Conservation (phyloP, 2,329 filamentous ascomycete species). For the Diplodia intermedia region DNA sequence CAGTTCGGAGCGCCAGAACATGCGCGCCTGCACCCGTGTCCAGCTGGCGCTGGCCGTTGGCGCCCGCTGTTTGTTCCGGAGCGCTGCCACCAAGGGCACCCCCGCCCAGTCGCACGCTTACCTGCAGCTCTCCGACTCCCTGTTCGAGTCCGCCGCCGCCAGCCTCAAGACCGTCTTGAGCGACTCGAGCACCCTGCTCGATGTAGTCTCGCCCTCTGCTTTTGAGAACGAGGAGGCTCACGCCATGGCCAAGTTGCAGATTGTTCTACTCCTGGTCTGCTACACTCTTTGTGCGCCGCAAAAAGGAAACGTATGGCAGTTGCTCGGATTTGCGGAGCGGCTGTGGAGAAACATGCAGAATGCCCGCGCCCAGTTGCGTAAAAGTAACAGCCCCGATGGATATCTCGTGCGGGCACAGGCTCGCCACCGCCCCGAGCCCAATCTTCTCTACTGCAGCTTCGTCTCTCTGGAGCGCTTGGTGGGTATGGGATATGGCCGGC, state of each 20-base stretch:
- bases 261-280: slow-evolving; percentile 28
- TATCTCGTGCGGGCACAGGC: slow-evolving; percentile 20
- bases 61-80: slow-evolving; percentile 27
- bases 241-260: slow-evolving; percentile 31
- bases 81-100: slow-evolving; percentile 29
- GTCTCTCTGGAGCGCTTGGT: slow-evolving; percentile 29
- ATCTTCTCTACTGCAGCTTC: slow-evolving; percentile 30
- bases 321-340: slow-evolving; percentile 29
- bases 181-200: slow-evolving; percentile 24
- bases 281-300: slow-evolving; percentile 22
- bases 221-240: slow-evolving; percentile 33
- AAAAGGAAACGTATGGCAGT: slow-evolving; percentile 32
- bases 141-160: slow-evolving; percentile 25
- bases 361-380: slow-evolving; percentile 25
- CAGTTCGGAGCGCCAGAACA: slow-evolving; percentile 16
- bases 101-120: slow-evolving; percentile 31
- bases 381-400: slow-evolving; percentile 28
- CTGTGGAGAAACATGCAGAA: slow-evolving; percentile 32
- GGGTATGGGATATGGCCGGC: slow-evolving; percentile 20
- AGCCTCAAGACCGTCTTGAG: slow-evolving; percentile 18
- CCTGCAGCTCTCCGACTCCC: slow-evolving; percentile 25
- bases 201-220: slow-evolving; percentile 18
- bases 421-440: slow-evolving; percentile 10
- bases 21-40: slow-evolving; percentile 27
- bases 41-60: slow-evolving; percentile 21